Evolutionary conservation across 331 rosid genomes (phyloP).

Genomic region (Rosa hybrid): DNA sequence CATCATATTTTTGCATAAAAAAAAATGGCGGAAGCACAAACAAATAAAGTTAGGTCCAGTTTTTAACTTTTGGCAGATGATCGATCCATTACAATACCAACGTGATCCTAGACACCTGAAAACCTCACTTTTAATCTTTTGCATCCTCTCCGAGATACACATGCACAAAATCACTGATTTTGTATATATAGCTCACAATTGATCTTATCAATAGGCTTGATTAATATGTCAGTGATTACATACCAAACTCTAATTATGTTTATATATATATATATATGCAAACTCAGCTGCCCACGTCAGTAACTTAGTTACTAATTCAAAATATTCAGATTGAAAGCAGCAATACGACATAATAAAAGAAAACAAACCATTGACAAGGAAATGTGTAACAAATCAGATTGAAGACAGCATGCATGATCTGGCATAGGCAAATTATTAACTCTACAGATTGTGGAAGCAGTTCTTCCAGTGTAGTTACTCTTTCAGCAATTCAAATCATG

Average conservation of each 20-base stretch:
- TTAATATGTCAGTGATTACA: background rate
- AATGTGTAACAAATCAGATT: background rate
- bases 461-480: slow-evolving; percentile 57
- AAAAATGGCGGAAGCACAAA: too few species aligned
- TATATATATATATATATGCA: background rate
- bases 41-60: too few species aligned
- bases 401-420: background rate
- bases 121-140: too few species aligned
- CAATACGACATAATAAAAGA: background rate
- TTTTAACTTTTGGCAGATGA: too few species aligned
- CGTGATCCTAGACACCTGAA: too few species aligned
- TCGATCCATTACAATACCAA: too few species aligned
- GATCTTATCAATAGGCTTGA: background rate
- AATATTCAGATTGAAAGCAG: background rate
- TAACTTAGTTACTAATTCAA: background rate
- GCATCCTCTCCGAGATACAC: too few species aligned
- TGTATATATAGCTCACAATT: background rate
- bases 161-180: too few species aligned
- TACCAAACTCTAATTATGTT: background rate
- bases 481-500: slow-evolving; percentile 42
- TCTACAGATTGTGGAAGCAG: slow-evolving; percentile 65
- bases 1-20: too few species aligned
- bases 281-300: background rate
- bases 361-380: background rate
- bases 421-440: slow-evolving; percentile 41